A percentile compares a stretch with the other conserved stretches of the same genome.
These are phyloP conservation scores for Pseudocercospora cruenta DNA, from an alignment of 2,329 filamentous ascomycete species.

Conservation along the genomic window DNA sequence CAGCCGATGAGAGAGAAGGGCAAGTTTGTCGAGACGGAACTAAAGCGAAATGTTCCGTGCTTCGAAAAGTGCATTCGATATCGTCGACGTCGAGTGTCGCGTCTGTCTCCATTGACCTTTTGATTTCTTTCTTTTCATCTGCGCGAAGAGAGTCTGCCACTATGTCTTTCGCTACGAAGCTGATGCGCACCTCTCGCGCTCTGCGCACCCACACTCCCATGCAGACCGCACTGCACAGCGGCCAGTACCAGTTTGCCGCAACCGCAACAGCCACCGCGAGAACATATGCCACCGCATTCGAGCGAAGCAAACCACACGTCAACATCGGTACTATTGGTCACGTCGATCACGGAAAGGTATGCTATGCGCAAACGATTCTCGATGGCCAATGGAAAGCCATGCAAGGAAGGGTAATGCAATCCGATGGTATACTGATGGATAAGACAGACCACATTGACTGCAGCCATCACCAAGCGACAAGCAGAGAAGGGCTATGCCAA, in stretches of 20 bases:
- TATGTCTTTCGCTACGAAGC: slow-evolving; percentile 79
- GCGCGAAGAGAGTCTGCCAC: slow-evolving; percentile 42
- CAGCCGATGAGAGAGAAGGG: neutral
- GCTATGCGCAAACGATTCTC: slow-evolving; percentile 47
- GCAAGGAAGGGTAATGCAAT: neutral
- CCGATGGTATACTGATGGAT: slow-evolving; percentile 15
- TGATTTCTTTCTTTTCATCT: slow-evolving; percentile 15
- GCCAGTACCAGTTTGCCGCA: slow-evolving; percentile 66
- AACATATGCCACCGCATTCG: slow-evolving; percentile 68
- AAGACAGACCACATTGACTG: slow-evolving; percentile 87
- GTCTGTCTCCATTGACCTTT: slow-evolving; percentile 7
- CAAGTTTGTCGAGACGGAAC: neutral
- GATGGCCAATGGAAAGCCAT: neutral
- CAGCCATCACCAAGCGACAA: slow-evolving; percentile 98
- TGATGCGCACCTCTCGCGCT: slow-evolving; percentile 81
- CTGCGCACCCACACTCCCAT: slow-evolving; percentile 76
- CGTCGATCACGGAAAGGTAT: slow-evolving; percentile 99
- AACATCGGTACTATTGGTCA: slow-evolving; percentile 99
- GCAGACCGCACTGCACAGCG: slow-evolving; percentile 68
- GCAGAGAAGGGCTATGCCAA: slow-evolving; percentile 89
- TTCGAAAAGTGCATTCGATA: neutral
- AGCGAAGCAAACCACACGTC: slow-evolving; percentile 94
- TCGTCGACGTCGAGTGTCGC: neutral
- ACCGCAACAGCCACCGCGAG: slow-evolving; percentile 52
- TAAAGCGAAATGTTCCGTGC: neutral